Base-by-base conservation (phyloP, 129 eudicot genomes). In the Chrysanthemum lavandulifolium region DNA sequence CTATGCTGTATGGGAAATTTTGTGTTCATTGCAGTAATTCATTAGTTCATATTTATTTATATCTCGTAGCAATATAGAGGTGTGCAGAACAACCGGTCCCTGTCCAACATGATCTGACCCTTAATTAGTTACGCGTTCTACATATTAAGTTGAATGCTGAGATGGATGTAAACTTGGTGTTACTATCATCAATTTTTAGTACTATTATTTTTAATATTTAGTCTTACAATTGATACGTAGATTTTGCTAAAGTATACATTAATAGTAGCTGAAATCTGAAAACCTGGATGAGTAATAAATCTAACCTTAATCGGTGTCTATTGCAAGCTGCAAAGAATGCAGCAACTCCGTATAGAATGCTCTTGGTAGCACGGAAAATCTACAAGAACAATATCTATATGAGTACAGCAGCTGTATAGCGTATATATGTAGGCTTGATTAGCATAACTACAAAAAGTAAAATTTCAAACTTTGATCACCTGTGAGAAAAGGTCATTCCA, bases 401-500 rank as follows among this genome's bases (percentile, higher is more conserved):
- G 14, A 79, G 65, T 25, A 73, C 49, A 49, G 0, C 51, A 47
- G 60, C 54, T 18, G 15, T 47, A 7, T 11, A 40, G 10, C 47
- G 10, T 40, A 16, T 27, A 48, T 21, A 23, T 58, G 68, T 61
- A 69, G 53, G 25, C 47, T 13, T 51, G 14, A 69, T 18, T 18
- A 50, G 51, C 56, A 14, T 14, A 68, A 56, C 61, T 10, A 50
- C 43, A n/a, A 60, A 31, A 31, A 0, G 13, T 31, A 49, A 4
- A 15, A 13, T 9, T 77, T 36, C 16, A 71, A 73, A 27, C 13
- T 63, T 25, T 33, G 67, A 10, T 27, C 49, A 92, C 98, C 92
- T 93, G 81, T 29, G 96, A 90, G 79, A 93, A 93, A 71, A 93
- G 91, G 73, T 93, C 98, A 50, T 81, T 87, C 95, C 96, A 93